phyloP scores from a whole-genome alignment of 2,329 filamentous ascomycete genomes.

The Lomentospora prolificans region DNA sequence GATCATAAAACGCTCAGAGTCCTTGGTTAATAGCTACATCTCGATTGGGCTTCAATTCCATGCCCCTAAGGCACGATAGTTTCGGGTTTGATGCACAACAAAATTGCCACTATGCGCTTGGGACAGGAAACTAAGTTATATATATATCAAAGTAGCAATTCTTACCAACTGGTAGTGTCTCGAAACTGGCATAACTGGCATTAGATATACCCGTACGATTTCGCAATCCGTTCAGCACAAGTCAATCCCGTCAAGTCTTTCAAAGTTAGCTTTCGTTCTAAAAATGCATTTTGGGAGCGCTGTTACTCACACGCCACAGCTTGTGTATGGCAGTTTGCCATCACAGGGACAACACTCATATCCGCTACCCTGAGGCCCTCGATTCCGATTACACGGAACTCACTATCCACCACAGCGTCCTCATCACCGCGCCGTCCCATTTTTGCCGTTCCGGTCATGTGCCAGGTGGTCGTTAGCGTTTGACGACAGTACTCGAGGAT shows the following conservation, averaged over 20 bases:
- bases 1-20: no score
- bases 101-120: no score
- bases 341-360: constrained; percentile 16
- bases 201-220: no score
- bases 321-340: constrained; percentile 25
- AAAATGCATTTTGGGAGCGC: constrained; percentile 35
- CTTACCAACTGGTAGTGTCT: no score
- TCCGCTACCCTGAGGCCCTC: constrained; percentile 21
- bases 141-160: no score
- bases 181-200: no score
- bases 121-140: no score
- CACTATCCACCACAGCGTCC: constrained; percentile 24
- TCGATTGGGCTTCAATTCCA: no score
- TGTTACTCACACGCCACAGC: constrained; percentile 35
- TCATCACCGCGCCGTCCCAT: constrained; percentile 39
- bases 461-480: constrained; percentile 37
- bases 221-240: constrained; percentile 40
- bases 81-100: no score
- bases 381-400: constrained; percentile 24
- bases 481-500: constrained; percentile 34
- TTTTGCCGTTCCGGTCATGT: constrained; percentile 45
- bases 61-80: no score
- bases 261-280: constrained; percentile 28
- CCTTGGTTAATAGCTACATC: no score
- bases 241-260: constrained; percentile 38